These are phyloP conservation scores for Blastocystis sp. DNA, from an alignment of 352 stramenopile genomes.

Conservation along the genomic window DNA sequence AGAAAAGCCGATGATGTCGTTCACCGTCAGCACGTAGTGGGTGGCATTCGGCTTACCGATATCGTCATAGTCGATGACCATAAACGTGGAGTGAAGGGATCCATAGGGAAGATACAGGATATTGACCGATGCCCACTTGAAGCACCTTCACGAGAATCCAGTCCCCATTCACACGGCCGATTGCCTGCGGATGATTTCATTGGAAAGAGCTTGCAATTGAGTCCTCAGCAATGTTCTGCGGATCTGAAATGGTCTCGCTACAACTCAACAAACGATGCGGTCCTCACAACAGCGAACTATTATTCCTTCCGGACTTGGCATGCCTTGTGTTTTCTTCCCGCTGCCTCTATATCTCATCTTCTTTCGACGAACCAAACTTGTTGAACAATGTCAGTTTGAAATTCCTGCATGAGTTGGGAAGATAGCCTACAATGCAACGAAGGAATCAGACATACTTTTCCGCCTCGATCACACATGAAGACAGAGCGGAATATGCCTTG, in stretches of 20 bases:
- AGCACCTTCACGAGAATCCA: conserved; percentile 11
- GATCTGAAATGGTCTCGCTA: neutral
- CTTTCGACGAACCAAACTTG: neutral
- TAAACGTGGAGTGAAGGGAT: conserved; percentile 11
- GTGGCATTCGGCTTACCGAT: neutral
- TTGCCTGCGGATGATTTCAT: neutral
- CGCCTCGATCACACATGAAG: conserved; percentile 37
- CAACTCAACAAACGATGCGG: neutral
- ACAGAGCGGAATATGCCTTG: neutral
- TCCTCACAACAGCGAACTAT: neutral
- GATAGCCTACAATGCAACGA: neutral
- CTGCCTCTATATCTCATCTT: neutral
- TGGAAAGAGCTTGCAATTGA: neutral
- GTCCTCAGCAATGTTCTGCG: neutral
- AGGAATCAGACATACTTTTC: conserved; percentile 39
- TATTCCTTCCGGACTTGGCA: neutral
- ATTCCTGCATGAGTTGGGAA: neutral
- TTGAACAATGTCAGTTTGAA: conserved; percentile 20
- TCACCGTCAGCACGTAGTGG: neutral
- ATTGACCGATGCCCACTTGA: neutral
- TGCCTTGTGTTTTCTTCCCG: conserved; percentile 5
- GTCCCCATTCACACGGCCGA: neutral
- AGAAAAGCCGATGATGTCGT: neutral
- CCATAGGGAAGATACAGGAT: neutral
- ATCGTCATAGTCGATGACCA: conserved; percentile 21